Conservation (phyloP, 2,329 filamentous ascomycete species). For the Chalaropsis thielavioides region DNA sequence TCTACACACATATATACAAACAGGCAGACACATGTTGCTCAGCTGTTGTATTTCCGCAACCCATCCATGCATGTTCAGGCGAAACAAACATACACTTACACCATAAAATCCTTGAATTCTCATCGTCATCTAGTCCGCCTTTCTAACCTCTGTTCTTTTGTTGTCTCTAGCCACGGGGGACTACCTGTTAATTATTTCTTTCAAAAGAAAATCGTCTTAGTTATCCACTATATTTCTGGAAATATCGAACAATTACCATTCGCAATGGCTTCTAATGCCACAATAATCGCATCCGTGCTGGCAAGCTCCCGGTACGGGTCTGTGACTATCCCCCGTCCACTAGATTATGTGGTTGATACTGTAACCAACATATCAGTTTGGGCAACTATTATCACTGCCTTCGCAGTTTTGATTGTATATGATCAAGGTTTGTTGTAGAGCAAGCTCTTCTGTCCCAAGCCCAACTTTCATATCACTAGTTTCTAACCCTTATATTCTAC, state of each 20-base stretch:
- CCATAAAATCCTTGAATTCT: background rate
- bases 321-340: conserved; percentile 38
- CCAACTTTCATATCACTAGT: background rate
- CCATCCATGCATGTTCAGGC: background rate
- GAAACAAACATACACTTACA: background rate
- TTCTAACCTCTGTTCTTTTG: background rate
- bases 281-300: conserved; percentile 54
- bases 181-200: background rate
- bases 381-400: conserved; percentile 42
- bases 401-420: conserved; percentile 62
- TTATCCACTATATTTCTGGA: background rate
- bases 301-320: conserved; percentile 42
- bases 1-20: background rate
- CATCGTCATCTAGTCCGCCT: background rate
- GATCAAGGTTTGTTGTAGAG: conserved; percentile 59
- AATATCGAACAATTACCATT: background rate
- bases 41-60: background rate
- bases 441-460: background rate
- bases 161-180: background rate
- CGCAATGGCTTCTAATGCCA: conserved; percentile 35
- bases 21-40: background rate
- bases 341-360: conserved; percentile 41
- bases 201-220: no score
- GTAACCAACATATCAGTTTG: conserved; percentile 33
- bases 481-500: conserved; percentile 9